Conservation (phyloP, 2,329 filamentous ascomycete species). For the Nothopassalora personata region DNA sequence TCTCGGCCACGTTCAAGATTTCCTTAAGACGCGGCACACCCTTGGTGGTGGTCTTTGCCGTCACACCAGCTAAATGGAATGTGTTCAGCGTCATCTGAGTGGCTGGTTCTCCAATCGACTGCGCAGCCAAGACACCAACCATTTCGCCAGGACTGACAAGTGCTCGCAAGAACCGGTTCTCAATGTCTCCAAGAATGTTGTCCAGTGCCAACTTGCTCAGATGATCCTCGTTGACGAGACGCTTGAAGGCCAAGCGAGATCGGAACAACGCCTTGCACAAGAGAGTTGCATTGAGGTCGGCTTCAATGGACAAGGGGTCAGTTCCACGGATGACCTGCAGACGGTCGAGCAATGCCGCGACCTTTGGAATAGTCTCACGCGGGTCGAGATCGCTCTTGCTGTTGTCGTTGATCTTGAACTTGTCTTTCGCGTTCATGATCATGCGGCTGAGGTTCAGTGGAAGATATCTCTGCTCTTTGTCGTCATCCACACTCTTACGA, state of each 20-base stretch:
- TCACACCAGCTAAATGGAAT: conserved; percentile 99
- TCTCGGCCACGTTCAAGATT: conserved; percentile 94
- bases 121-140: conserved; percentile 94
- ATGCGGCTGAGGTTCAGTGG: conserved; percentile 89
- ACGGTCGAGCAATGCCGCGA: conserved; percentile 67
- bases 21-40: conserved; percentile 99
- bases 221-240: conserved; percentile 77
- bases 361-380: conserved; percentile 74
- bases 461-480: conserved; percentile 80
- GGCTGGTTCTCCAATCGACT: conserved; percentile 97
- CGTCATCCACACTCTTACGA: conserved; percentile 65
- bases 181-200: conserved; percentile 84
- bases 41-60: conserved; percentile 98
- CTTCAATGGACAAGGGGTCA: conserved; percentile 77
- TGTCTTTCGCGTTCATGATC: conserved; percentile 81
- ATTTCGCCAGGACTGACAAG: conserved; percentile 92
- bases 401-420: conserved; percentile 83
- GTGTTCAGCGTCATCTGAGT: conserved; percentile 99
- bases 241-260: conserved; percentile 86
- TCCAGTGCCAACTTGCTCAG: conserved; percentile 89
- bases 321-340: conserved; percentile 81
- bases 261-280: conserved; percentile 89
- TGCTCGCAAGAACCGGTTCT: conserved; percentile 79
- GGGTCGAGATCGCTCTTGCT: conserved; percentile 86
- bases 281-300: conserved; percentile 80